phyloP scores from a whole-genome alignment of 495 filamentous ascomycete species.

The Bacidia rubella region DNA sequence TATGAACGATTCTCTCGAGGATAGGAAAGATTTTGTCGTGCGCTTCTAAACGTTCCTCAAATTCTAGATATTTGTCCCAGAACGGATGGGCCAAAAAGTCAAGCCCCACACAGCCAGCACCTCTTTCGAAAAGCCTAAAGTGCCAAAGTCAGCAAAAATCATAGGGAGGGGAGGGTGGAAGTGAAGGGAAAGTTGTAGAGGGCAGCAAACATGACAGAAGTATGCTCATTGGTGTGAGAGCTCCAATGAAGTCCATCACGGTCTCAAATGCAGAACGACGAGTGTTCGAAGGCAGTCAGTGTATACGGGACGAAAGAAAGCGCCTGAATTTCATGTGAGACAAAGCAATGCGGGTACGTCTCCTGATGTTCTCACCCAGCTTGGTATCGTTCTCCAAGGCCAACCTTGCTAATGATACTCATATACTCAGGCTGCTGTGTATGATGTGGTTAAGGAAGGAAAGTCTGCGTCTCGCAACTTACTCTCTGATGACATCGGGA shows the following conservation, averaged over 20 bases:
- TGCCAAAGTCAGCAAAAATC: conserved; percentile 23
- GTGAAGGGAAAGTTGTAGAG: conserved; percentile 25
- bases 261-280: conserved; percentile 16
- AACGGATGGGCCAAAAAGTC: conserved; percentile 93
- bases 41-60: conserved; percentile 78
- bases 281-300: conserved; percentile 16
- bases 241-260: conserved; percentile 23
- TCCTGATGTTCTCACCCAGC: conserved; percentile 43
- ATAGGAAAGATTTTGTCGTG: conserved; percentile 80
- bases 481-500: conserved; percentile 94
- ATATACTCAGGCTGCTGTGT: conserved; percentile 25
- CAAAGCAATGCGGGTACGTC: conserved; percentile 34
- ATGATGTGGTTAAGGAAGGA: conserved; percentile 49
- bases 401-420: conserved; percentile 24
- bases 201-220: conserved; percentile 41
- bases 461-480: conserved; percentile 62
- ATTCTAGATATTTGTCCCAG: conserved; percentile 98
- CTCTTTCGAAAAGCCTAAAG: conserved; percentile 82
- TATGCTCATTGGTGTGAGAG: conserved; percentile 29
- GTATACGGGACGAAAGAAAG: conserved; percentile 30
- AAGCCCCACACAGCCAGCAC: conserved; percentile 68
- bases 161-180: conserved; percentile 17
- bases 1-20: conserved; percentile 70
- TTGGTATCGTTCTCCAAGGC: conserved; percentile 26
- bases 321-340: conserved; percentile 45